Conservation (phyloP, 441 rosid species). For the Omphalea diandra region DNA sequence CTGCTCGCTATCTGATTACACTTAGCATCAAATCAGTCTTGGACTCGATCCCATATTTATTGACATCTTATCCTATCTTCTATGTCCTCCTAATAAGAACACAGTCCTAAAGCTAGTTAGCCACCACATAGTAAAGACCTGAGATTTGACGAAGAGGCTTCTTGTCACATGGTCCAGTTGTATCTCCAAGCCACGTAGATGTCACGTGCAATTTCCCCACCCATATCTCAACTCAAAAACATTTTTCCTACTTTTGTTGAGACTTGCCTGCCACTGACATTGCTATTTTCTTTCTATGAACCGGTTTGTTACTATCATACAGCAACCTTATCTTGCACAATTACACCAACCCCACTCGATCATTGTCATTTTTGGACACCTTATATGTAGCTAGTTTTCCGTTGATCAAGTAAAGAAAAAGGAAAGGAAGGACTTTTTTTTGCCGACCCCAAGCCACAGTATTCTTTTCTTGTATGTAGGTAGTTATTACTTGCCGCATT, state of each 20-base stretch:
- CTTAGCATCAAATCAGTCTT: background rate
- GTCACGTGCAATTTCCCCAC: constrained; percentile 29
- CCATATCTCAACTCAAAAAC: constrained; percentile 12
- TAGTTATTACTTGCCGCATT: too few relatives aligned
- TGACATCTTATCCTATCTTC: background rate
- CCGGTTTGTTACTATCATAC: constrained; percentile 27
- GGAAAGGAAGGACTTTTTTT: constrained; percentile 8
- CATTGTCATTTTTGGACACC: constrained; percentile 22
- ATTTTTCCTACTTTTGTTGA: constrained; percentile 14
- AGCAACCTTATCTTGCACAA: constrained; percentile 29
- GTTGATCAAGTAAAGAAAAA: background rate
- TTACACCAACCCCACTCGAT: constrained; percentile 29
- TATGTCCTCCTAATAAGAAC: too few relatives aligned
- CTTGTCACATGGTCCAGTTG: constrained; percentile 34
- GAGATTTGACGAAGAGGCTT: background rate
- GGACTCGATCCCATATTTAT: background rate
- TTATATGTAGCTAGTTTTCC: background rate
- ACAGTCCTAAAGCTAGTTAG: background rate
- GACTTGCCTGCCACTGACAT: constrained; percentile 27
- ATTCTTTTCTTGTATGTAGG: background rate
- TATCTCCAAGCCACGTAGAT: constrained; percentile 23
- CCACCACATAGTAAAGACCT: background rate
- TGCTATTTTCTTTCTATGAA: constrained; percentile 3
- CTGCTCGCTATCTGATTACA: too few relatives aligned
- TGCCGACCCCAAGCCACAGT: background rate